phyloP scores from a whole-genome alignment of 106 monocot species.

The Narthecium ossifragum region DNA sequence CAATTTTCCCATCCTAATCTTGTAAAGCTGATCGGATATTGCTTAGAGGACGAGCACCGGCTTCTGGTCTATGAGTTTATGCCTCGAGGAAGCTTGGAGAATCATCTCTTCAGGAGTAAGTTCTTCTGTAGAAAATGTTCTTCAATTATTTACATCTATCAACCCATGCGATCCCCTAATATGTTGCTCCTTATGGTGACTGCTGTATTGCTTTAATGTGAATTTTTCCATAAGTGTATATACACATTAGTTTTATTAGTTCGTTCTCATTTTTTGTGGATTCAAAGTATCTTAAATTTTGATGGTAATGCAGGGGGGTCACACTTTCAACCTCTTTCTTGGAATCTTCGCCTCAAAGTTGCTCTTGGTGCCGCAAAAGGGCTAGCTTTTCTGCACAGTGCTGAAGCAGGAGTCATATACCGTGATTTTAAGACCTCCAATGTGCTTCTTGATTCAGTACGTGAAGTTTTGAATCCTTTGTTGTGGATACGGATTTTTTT shows the following conservation, averaged over 20 bases:
- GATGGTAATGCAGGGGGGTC: conserved; percentile 60
- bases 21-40: conserved; percentile 78
- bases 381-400: conserved; percentile 78
- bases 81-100: conserved; percentile 89
- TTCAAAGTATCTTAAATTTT: neutral
- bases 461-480: conserved; percentile 1
- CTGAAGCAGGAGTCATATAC: conserved; percentile 68
- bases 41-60: conserved; percentile 83
- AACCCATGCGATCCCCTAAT: too few relatives aligned
- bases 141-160: neutral
- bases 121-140: neutral
- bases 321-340: conserved; percentile 84
- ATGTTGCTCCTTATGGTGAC: too few relatives aligned
- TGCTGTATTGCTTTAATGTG: neutral
- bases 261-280: too few relatives aligned
- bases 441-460: conserved; percentile 68
- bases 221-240: neutral
- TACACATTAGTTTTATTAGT: too few relatives aligned
- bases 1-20: conserved; percentile 79
- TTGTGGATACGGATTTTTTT: neutral
- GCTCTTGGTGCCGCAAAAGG: conserved; percentile 88
- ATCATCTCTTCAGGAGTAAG: conserved; percentile 96
- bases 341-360: conserved; percentile 82
- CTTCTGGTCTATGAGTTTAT: conserved; percentile 92
- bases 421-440: conserved; percentile 95